Percentiles rank a stretch among this genome's conserved stretches.
These are phyloP conservation scores for Pterulicium gracile DNA, from an alignment of 1,284 basidiomycete species.

Conservation along the genomic window DNA sequence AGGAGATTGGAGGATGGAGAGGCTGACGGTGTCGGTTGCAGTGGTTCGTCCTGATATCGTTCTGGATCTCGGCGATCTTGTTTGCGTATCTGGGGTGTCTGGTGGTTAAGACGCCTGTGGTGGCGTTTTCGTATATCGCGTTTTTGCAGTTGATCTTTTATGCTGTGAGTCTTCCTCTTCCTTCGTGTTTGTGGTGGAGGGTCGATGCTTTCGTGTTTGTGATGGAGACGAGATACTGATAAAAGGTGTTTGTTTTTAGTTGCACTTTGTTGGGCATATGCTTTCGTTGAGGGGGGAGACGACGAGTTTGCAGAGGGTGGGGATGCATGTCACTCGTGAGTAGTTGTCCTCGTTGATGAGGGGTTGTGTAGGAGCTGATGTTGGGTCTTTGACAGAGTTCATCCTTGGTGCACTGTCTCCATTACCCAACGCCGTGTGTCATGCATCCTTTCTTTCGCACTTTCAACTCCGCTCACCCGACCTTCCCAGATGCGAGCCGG, in stretches of 20 bases:
- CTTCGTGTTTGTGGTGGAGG: neutral
- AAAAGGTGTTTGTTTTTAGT: neutral
- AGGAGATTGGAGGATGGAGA: too few species aligned
- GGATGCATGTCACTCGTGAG: neutral
- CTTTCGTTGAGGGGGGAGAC: neutral
- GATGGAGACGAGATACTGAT: slow-evolving; percentile 6
- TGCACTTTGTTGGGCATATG: neutral
- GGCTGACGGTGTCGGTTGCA: slow-evolving; percentile 19
- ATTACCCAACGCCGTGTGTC: slow-evolving; percentile 2
- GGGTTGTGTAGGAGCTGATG: neutral
- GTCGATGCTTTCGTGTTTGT: slow-evolving; percentile 3
- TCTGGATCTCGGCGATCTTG: slow-evolving; percentile 57
- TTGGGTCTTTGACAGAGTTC: neutral
- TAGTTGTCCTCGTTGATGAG: neutral
- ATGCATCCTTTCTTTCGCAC: neutral
- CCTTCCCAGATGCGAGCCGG: slow-evolving; percentile 42
- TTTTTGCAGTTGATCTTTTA: slow-evolving; percentile 71
- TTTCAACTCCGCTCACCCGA: neutral
- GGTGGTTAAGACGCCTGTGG: slow-evolving; percentile 53
- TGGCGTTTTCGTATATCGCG: slow-evolving; percentile 63
- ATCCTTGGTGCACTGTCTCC: neutral
- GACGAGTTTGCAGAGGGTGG: neutral
- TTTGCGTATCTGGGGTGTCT: slow-evolving; percentile 63
- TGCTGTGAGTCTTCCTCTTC: slow-evolving; percentile 35
- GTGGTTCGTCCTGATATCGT: slow-evolving; percentile 64